Evolutionary conservation across 441 rosid species (phyloP), one percentile per base, ranked within the genome.

Genomic region (Populus hybrid): DNA sequence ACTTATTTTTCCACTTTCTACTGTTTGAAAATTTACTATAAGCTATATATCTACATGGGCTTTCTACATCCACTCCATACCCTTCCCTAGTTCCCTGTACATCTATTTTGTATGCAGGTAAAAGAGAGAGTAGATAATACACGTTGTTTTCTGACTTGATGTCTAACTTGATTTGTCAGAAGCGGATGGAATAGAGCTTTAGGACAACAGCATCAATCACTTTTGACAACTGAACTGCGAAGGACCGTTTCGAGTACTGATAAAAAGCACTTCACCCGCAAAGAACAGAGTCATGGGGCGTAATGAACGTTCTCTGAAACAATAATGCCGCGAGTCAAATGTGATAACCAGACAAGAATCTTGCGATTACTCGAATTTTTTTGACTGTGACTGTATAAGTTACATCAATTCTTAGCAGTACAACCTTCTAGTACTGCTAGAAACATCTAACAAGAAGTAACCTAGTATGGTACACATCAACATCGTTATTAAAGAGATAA

Each of bases 401-500:
- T 68, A 57, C 70, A 69, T 40, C n/a, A 57, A 59, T 38, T 26
- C 42, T 69, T 40, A 23, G 66, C 68, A 71, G 67, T 72, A 53
- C 59, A 78, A 50, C 9, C 30, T 23, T 86, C 91, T 86, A 84
- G 88, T n/a, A 73, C 14, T 23, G 70, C 66, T 34, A 46, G 73
- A 76, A 23, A 42, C 36, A 53, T 53, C 61, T 53, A 53, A 53
- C 61, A 24, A 18, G 10, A 18, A 59, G 57, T 2, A 32, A 30
- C 16, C 7, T 7, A 38, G 26, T 67, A 76, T 19, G 61, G 8
- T 76, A 32, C 76, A 57, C 71, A 59, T 69, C 10, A 50, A 28
- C 69, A 76, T 67, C 53, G 53, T 75, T 72, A 74, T 76, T 78
- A 59, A 59, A 40, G 24, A 53, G 38, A 72, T 74, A 75, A 77